Base-by-base conservation (phyloP, 176 grass and related monocot genomes). In the Ampelocalamus luodianensis region DNA sequence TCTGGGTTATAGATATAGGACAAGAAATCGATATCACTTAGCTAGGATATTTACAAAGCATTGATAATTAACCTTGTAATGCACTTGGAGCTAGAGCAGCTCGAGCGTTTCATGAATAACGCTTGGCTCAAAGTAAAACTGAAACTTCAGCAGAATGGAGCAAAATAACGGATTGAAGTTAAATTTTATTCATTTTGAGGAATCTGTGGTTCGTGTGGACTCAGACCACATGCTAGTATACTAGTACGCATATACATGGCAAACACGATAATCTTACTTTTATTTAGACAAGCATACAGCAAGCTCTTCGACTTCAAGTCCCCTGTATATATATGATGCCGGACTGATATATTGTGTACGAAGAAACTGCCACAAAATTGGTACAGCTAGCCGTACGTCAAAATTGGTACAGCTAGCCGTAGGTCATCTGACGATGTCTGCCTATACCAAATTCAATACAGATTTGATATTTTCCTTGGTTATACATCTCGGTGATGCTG, bases 401-500 rank as follows among this genome's bases (percentile, higher is more conserved):
- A n/a, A n/a, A n/a, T n/a, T n/a, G n/a, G n/a, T n/a, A n/a, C n/a
- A n/a, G n/a, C n/a, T n/a, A n/a, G n/a, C n/a, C n/a, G 58, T 26
- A 61, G 10, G 4, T 5, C 59, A 61, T 10, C 10, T 12, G 23
- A 26, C 10, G 23, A 26, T 2, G 23, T 27, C 59, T 62, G 23
- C 59, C 10, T 5, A 14, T 26, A 27, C 59, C 59, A 62, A 12
- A 14, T 27, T 13, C 23, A 4, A 5, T 5, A 27, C 23, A 26
- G 58, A 13, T 12, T 5, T 26, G 23, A 59, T 23, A 2, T 60
- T 61, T 61, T 14, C 59, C 59, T 13, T 62, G 59, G 59, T 14
- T 27, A 62, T 27, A 5, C 4, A 14, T 14, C 13, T 85, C 61
- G 89, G 44, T 92, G 91, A 62, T 93, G 91, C 88, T 90, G 87